A percentile compares a stretch with the other conserved stretches of the same genome.
Conservation (phyloP, 164 flowering plant species). For the Santalum album region DNA sequence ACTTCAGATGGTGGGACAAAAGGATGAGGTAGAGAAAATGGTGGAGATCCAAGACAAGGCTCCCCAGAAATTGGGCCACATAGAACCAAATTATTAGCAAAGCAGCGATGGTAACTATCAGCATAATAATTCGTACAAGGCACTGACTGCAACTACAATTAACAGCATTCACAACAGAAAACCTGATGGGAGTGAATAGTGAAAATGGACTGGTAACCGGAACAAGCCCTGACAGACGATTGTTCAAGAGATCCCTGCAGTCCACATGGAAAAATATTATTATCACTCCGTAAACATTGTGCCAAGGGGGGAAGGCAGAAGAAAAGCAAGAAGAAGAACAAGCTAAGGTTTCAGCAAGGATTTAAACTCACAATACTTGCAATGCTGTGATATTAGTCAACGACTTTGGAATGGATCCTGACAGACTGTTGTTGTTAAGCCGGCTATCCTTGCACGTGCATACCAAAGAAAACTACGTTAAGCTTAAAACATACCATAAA, state of each 20-base stretch:
- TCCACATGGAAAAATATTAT: not conserved
- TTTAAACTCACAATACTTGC: not conserved
- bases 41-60: slow-evolving; percentile 22
- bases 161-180: not conserved
- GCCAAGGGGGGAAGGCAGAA: too few species aligned
- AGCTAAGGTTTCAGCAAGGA: too few species aligned
- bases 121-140: not conserved
- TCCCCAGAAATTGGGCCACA: slow-evolving; percentile 41
- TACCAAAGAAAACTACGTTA: not conserved
- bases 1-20: not conserved
- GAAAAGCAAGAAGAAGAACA: too few species aligned
- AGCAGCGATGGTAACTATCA: not conserved
- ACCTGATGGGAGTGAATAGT: not conserved
- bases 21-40: not conserved
- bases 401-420: not conserved
- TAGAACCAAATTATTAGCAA: slow-evolving; percentile 9
- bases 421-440: not conserved
- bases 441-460: not conserved
- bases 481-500: not conserved
- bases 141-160: not conserved
- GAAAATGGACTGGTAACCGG: not conserved
- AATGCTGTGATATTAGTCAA: not conserved
- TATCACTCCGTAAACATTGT: not conserved
- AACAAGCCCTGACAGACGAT: not conserved
- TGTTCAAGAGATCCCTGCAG: not conserved